Evolutionary conservation across 805 yeast genomes (phyloP), one percentile per base, ranked within the genome.

Genomic region (Yarrowia sp.): DNA sequence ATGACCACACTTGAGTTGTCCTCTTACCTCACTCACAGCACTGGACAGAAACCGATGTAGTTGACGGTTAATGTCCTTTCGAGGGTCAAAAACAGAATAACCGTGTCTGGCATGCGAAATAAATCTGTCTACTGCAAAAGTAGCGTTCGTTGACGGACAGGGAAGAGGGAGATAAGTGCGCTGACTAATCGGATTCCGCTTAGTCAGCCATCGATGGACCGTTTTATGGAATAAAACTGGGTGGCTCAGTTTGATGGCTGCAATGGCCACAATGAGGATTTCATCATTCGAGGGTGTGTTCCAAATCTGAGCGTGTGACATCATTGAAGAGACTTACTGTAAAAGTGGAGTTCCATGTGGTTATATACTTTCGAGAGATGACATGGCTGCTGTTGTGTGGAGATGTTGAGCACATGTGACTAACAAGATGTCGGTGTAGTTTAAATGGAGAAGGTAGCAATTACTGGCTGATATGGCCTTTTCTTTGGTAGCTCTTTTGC

Each of bases 91-190:
- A 13, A 12, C 1, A 7, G 9, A 0, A 13, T 55, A 55, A 2
- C 63, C 63, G 14, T 40, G 13, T 7, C 39, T 30, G 2, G 63
- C 63, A n/a, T 17, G 39, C 10, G n/a, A n/a, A 13, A 40, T 13
- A 4, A 55, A 40, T n/a, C 47, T 39, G 9, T 40, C 49, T 1
- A 55, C 63, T 5, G 63, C 63, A 55, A 55, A 39, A 8, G 63
- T 55, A 9, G 63, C 63, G 10, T 40, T 17, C 0, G 49, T 30
- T 3, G 47, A 10, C 10, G 63, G 47, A 17, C 39, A 42, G 15
- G 63, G 63, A 2, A 40, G 38, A 2, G 38, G 46, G 2, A 19
- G 63, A 8, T 12, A 42, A 8, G 14, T 2, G 4, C 10, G 42
- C 2, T n/a, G 30, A 24, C 3, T 24, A 24, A 24, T 13, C 0